Percentiles rank a stretch among this genome's conserved stretches.
phyloP scores from a whole-genome alignment of 768 basidiomycete species.

The Amanita rubescens region DNA sequence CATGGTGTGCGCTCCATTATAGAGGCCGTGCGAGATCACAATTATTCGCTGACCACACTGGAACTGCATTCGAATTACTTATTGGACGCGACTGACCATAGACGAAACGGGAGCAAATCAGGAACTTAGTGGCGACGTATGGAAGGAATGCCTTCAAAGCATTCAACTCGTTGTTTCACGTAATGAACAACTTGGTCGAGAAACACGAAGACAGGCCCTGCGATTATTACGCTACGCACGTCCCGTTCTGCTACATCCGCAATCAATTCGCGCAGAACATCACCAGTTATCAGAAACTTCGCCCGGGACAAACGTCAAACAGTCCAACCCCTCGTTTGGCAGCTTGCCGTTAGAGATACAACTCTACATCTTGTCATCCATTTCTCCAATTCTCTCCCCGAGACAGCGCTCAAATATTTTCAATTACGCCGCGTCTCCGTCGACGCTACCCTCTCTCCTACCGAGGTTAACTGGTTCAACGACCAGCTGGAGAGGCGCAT shows the following conservation, averaged over 20 bases:
- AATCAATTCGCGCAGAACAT: slow-evolving; percentile 1
- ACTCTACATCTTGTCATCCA: slow-evolving; percentile 47
- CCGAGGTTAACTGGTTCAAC: slow-evolving; percentile 3
- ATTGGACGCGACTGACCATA: slow-evolving; percentile 17
- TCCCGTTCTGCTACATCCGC: slow-evolving; percentile 36
- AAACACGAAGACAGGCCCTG: slow-evolving; percentile 39
- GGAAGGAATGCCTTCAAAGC: slow-evolving; percentile 28
- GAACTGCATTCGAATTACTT: slow-evolving; percentile 45
- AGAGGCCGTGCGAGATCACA: slow-evolving; percentile 34
- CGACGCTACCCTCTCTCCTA: slow-evolving; percentile 5
- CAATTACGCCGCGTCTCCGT: slow-evolving; percentile 31
- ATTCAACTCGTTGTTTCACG: slow-evolving; percentile 31
- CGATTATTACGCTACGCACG: slow-evolving; percentile 43
- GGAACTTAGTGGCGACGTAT: slow-evolving; percentile 16
- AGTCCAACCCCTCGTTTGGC: slow-evolving; percentile 24
- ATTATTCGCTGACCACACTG: slow-evolving; percentile 40
- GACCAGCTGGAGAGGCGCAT: background rate
- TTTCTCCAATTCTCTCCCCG: slow-evolving; percentile 50
- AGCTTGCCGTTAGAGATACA: slow-evolving; percentile 50
- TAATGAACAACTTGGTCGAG: slow-evolving; percentile 33
- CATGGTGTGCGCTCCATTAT: slow-evolving; percentile 38
- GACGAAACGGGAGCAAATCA: slow-evolving; percentile 18
- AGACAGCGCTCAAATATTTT: slow-evolving; percentile 48
- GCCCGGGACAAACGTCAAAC: background rate
- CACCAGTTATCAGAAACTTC: background rate